Percentiles rank a stretch among this genome's conserved stretches.
phyloP scores from a whole-genome alignment of 441 rosid species.

The Adansonia gregorii region DNA sequence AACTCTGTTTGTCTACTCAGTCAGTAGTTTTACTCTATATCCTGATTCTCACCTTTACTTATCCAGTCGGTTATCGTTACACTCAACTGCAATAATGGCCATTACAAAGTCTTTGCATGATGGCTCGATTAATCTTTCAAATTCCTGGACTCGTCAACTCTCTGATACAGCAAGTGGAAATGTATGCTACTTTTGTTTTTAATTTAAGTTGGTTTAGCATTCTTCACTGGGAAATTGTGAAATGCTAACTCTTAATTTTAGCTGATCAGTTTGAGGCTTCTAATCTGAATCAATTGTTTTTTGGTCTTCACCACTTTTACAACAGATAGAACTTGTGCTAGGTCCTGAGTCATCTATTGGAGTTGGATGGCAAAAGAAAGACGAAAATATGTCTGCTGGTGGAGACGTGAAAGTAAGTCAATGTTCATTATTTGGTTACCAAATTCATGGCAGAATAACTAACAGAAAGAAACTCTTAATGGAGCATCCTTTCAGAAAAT shows the following conservation, averaged over 20 bases:
- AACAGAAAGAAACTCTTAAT: neutral
- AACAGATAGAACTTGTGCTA: slow-evolving; percentile 80
- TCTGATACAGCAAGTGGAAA: slow-evolving; percentile 84
- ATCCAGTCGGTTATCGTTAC: slow-evolving; percentile 71
- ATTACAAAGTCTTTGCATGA: slow-evolving; percentile 78
- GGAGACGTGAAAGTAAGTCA: slow-evolving; percentile 74
- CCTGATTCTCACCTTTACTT: slow-evolving; percentile 22
- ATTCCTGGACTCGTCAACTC: slow-evolving; percentile 91
- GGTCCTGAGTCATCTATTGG: slow-evolving; percentile 76
- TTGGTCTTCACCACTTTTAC: slow-evolving; percentile 29
- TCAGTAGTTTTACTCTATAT: slow-evolving; percentile 24
- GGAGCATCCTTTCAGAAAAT: neutral
- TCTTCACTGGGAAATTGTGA: slow-evolving; percentile 20
- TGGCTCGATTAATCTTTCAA: slow-evolving; percentile 90
- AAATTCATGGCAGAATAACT: neutral
- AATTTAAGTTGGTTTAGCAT: slow-evolving; percentile 11
- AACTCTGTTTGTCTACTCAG: slow-evolving; percentile 16
- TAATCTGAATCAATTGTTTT: slow-evolving; percentile 26
- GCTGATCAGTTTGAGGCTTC: slow-evolving; percentile 25
- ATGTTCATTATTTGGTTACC: slow-evolving; percentile 11
- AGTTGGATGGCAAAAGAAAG: slow-evolving; percentile 89
- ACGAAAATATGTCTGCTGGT: slow-evolving; percentile 68
- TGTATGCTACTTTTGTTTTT: slow-evolving; percentile 49
- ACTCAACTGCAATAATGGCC: slow-evolving; percentile 79
- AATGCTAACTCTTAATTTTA: slow-evolving; percentile 8